Conservation (phyloP, 2,329 filamentous ascomycete species). For the Calonectria fujianensis region DNA sequence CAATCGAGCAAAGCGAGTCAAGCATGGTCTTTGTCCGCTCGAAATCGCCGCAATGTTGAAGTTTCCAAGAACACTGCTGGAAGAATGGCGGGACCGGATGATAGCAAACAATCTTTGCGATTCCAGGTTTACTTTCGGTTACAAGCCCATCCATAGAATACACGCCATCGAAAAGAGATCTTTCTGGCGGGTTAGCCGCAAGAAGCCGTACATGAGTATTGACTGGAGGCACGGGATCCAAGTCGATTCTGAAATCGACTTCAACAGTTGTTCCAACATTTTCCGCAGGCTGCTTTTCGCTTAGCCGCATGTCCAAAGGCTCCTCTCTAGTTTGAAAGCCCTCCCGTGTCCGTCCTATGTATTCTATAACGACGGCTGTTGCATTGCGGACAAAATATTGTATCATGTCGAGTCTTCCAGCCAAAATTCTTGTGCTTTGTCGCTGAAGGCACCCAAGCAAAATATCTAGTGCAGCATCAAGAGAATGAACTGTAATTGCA, state of each 20-base stretch:
- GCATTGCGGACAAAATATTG: conserved; percentile 58
- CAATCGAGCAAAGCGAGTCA: conserved; percentile 60
- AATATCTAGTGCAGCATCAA: conserved; percentile 41
- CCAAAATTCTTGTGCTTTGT: conserved; percentile 53
- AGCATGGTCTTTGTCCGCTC: conserved; percentile 63
- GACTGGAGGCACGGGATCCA: conserved; percentile 1
- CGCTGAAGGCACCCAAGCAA: conserved; percentile 54
- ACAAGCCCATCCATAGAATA: conserved; percentile 64
- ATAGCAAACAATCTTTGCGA: conserved; percentile 60
- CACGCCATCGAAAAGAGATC: conserved; percentile 42
- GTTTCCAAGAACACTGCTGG: conserved; percentile 60
- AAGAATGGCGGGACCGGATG: conserved; percentile 62
- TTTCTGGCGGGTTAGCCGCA: conserved; percentile 31
- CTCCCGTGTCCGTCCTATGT: conserved; percentile 59
- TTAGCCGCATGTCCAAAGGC: conserved; percentile 5
- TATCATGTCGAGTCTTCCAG: conserved; percentile 52
- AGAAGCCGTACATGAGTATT: conserved; percentile 39
- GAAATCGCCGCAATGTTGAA: conserved; percentile 63
- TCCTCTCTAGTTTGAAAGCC: not conserved
- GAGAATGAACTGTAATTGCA: conserved; percentile 37
- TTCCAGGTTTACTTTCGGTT: conserved; percentile 50
- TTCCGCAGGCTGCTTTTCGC: not conserved
- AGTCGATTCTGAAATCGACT: conserved; percentile 40
- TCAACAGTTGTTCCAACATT: conserved; percentile 21
- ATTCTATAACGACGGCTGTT: conserved; percentile 62